Conservation (phyloP, 2,329 filamentous ascomycete genomes). For the Knufia fluminis region DNA sequence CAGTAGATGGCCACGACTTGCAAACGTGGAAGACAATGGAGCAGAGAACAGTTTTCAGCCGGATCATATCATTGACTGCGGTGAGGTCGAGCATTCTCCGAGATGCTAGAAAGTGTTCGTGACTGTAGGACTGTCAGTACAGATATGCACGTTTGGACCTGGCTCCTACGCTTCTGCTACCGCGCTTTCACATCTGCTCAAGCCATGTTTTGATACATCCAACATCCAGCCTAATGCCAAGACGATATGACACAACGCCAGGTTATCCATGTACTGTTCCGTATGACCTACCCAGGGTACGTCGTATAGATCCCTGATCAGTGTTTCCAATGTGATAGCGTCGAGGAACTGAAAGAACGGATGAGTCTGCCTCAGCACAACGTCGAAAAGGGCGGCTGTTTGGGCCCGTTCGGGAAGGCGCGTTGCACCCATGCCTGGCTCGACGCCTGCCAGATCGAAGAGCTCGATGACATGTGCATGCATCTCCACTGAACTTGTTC, state of each 20-base stretch:
- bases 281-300: slow-evolving; percentile 5
- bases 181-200: slow-evolving; percentile 14
- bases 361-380: slow-evolving; percentile 15
- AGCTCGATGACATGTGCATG: slow-evolving; percentile 2
- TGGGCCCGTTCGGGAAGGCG: not conserved
- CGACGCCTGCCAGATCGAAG: not conserved
- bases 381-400: slow-evolving; percentile 9
- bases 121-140: slow-evolving; percentile 8
- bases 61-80: slow-evolving; percentile 14
- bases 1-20: slow-evolving; percentile 15
- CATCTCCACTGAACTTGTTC: not conserved
- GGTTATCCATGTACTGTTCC: slow-evolving; percentile 8
- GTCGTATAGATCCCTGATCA: slow-evolving; percentile 15
- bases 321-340: slow-evolving; percentile 12
- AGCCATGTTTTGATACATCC: slow-evolving; percentile 11
- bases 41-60: slow-evolving; percentile 14
- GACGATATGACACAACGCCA: slow-evolving; percentile 16
- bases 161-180: slow-evolving; percentile 13
- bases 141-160: not conserved
- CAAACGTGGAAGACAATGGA: slow-evolving; percentile 15
- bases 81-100: slow-evolving; percentile 12
- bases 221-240: slow-evolving; percentile 15
- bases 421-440: too few species aligned
- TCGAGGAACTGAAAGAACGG: slow-evolving; percentile 17
- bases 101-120: slow-evolving; percentile 13